A percentile compares a stretch with the other conserved stretches of the same genome.
Evolutionary conservation across 805 yeast genomes (phyloP).

Genomic region (Brettanomyces custersianus): DNA sequence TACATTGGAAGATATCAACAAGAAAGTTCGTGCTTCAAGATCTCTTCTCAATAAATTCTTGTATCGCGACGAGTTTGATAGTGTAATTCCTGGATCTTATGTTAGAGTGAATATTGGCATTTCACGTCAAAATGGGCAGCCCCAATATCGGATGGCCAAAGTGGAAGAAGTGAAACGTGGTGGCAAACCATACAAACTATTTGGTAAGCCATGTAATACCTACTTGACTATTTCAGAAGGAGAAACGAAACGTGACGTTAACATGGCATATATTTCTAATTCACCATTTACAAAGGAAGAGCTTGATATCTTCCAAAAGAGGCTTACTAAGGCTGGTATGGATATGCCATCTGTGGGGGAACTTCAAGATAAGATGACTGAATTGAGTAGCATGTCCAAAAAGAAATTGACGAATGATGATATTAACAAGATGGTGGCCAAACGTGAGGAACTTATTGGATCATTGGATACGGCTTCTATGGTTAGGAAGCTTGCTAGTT

Average conservation of each 20-base stretch:
- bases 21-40: constrained; percentile 64
- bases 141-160: constrained; percentile 76
- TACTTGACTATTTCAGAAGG: constrained; percentile 79
- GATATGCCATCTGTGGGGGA: constrained; percentile 55
- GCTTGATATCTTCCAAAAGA: constrained; percentile 56
- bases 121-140: constrained; percentile 50
- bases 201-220: constrained; percentile 35
- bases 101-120: constrained; percentile 79
- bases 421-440: constrained; percentile 68
- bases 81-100: constrained; percentile 60
- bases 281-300: constrained; percentile 63
- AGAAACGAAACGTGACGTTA: constrained; percentile 60
- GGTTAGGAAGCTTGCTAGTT: constrained; percentile 62
- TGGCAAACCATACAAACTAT: constrained; percentile 33
- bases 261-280: constrained; percentile 75
- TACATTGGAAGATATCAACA: constrained; percentile 55
- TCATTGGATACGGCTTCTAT: constrained; percentile 59
- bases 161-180: constrained; percentile 48
- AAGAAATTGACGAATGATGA: constrained; percentile 63
- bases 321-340: constrained; percentile 49
- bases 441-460: constrained; percentile 56
- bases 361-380: constrained; percentile 54
- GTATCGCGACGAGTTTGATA: constrained; percentile 74
- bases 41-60: constrained; percentile 64
- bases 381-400: constrained; percentile 52